Evolutionary conservation across 2,329 filamentous ascomycete species (phyloP).

Genomic region (Aspergillus felis): DNA sequence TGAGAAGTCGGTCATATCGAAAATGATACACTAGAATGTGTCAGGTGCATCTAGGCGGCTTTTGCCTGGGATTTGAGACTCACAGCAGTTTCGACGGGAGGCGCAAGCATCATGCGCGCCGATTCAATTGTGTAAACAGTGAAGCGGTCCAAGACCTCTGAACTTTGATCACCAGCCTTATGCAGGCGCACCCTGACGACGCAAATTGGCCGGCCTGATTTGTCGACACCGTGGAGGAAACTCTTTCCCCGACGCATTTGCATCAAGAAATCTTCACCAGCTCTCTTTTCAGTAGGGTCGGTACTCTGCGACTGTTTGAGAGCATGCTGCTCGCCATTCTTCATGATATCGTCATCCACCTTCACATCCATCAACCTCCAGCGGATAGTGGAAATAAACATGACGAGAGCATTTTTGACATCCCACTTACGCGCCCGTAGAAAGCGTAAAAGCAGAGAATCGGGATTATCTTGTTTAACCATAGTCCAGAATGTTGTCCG

Average conservation of each 20-base stretch:
- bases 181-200: slow-evolving; percentile 80
- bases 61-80: slow-evolving; percentile 36
- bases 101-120: slow-evolving; percentile 73
- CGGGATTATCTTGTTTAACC: slow-evolving; percentile 93
- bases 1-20: slow-evolving; percentile 93
- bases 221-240: slow-evolving; percentile 84
- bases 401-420: slow-evolving; percentile 84
- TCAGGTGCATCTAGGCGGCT: slow-evolving; percentile 18
- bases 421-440: slow-evolving; percentile 93
- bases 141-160: slow-evolving; percentile 77
- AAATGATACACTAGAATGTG: slow-evolving; percentile 71
- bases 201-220: slow-evolving; percentile 78
- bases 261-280: slow-evolving; percentile 70
- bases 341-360: slow-evolving; percentile 85
- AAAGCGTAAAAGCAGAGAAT: slow-evolving; percentile 77
- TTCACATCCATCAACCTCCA: slow-evolving; percentile 82
- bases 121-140: slow-evolving; percentile 96
- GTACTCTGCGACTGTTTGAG: slow-evolving; percentile 56
- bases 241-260: slow-evolving; percentile 91
- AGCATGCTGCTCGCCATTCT: slow-evolving; percentile 68
- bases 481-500: slow-evolving; percentile 83
- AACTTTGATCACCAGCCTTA: slow-evolving; percentile 73
- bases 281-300: slow-evolving; percentile 61
- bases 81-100: slow-evolving; percentile 87
- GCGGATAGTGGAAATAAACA: slow-evolving; percentile 90